Percentiles rank a stretch among this genome's conserved stretches.
Evolutionary conservation across 495 filamentous ascomycete genomes (phyloP).

Genomic region (Penicillium coprophilum): DNA sequence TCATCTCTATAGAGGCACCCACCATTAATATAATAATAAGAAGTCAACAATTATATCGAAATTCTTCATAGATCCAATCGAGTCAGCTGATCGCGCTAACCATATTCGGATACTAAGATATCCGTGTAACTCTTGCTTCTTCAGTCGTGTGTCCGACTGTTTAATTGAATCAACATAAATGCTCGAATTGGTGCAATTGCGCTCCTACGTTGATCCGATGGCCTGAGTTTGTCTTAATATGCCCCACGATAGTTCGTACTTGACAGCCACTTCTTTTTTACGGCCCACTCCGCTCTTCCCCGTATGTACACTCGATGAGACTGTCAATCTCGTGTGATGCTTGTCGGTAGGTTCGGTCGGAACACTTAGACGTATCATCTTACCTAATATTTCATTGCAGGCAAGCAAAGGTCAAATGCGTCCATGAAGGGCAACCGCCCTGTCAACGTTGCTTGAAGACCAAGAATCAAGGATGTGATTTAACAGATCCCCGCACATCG

Average conservation of each 20-base stretch:
- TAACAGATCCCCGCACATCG: conserved; percentile 36
- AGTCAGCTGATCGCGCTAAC: conserved; percentile 12
- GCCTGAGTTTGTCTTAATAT: background rate
- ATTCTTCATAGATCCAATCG: background rate
- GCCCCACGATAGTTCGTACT: background rate
- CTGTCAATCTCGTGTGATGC: conserved; percentile 45
- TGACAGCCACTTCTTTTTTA: background rate
- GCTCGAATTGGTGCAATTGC: background rate
- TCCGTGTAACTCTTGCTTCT: background rate
- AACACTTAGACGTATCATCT: background rate
- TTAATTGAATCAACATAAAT: background rate
- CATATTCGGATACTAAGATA: conserved; percentile 1
- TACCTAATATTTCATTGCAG: conserved; percentile 17
- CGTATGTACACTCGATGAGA: conserved; percentile 29
- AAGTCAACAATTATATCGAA: background rate
- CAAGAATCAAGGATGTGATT: conserved; percentile 26
- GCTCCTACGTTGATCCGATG: conserved; percentile 9
- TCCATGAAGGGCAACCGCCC: conserved; percentile 41
- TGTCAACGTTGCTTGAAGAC: conserved; percentile 39
- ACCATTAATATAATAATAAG: conserved; percentile 11
- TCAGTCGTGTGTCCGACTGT: background rate
- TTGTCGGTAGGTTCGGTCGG: conserved; percentile 34
- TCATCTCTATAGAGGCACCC: conserved; percentile 2
- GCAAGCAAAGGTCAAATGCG: conserved; percentile 46
- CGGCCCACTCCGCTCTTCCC: conserved; percentile 1